Evolutionary conservation across 1,284 basidiomycete genomes (phyloP), one percentile per base, ranked within the genome.

Genomic region (Pseudozyma sp.): DNA sequence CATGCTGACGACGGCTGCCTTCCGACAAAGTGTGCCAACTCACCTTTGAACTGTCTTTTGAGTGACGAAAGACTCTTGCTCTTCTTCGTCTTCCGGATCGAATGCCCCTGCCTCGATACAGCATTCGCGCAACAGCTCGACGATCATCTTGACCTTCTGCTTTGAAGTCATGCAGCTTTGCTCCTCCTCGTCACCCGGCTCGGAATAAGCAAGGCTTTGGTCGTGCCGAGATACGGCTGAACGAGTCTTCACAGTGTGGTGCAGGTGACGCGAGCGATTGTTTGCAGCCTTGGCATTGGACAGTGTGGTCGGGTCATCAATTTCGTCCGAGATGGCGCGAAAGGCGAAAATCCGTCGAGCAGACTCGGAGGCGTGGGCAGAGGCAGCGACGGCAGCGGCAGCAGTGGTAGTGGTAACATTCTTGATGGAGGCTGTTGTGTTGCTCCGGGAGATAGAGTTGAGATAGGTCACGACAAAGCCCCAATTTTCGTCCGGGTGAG

Each of bases 81-180:
- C 59, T 0, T 54, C 47, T 30, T 66, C 59, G 3, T 68, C 51
- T 5, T 62, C 69, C 9, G 58, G 47, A 33, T 68, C 72, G 14
- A 67, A 75, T 0, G 76, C 74, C 10, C 78, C 79, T 3, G 64
- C 76, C 16, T 70, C 68, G 10, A 57, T 42, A 40, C 75, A 89
- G 91, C 11, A 87, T 95, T 17, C 89, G 92, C 40, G 88, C 9
- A 90, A 58, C 89, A 94, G 39, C 90, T 90, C 7, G 92, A 98
- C 83, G 89, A 92, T 14, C 93, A 91, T 88, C 88, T 90, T 71
- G 95, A 97, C 82, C 92, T 94, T 72, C 87, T 94, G 33, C 94
- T 61, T 45, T 13, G 58, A 65, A 1, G 65, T 48, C 14, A 55
- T 31, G 29, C 45, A 39, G 34, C 67, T 59, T 17, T 61, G 54